Conservation (phyloP, 768 basidiomycete species). For the Chlorophyllum brunneum region DNA sequence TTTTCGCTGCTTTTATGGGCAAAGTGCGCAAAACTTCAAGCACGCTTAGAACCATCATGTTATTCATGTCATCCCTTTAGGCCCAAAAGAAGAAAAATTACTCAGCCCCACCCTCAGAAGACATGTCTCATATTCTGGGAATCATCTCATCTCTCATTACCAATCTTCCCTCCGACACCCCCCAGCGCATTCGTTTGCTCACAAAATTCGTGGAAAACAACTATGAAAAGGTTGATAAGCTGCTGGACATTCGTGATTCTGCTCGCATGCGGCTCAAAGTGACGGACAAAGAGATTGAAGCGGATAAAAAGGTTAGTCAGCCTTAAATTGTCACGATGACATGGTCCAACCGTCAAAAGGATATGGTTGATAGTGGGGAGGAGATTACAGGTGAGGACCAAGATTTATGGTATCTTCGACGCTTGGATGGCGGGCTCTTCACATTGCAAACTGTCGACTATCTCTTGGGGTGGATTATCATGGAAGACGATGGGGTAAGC, state of each 20-base stretch:
- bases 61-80: constrained; percentile 21
- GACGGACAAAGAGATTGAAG: constrained; percentile 64
- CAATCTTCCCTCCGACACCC: constrained; percentile 83
- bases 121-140: constrained; percentile 83
- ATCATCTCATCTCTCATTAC: constrained; percentile 86
- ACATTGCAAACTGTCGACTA: constrained; percentile 91
- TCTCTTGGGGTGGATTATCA: constrained; percentile 89
- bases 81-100: constrained; percentile 63
- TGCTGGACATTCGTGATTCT: constrained; percentile 81
- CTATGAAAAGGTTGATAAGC: constrained; percentile 93
- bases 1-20: constrained; percentile 93
- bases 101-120: constrained; percentile 60
- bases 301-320: constrained; percentile 57
- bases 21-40: constrained; percentile 51
- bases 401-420: constrained; percentile 79
- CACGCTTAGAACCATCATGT: not conserved
- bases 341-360: constrained; percentile 30
- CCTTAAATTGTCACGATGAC: not conserved
- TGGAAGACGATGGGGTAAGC: constrained; percentile 97
- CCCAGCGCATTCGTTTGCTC: constrained; percentile 73
- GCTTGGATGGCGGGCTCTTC: constrained; percentile 84
- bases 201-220: constrained; percentile 91
- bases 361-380: constrained; percentile 53
- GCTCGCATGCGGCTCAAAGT: constrained; percentile 55
- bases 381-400: constrained; percentile 58